Percentiles rank a stretch among this genome's conserved stretches.
Conservation (phyloP, 352 stramenopile species). For the Phytophthora lateralis region DNA sequence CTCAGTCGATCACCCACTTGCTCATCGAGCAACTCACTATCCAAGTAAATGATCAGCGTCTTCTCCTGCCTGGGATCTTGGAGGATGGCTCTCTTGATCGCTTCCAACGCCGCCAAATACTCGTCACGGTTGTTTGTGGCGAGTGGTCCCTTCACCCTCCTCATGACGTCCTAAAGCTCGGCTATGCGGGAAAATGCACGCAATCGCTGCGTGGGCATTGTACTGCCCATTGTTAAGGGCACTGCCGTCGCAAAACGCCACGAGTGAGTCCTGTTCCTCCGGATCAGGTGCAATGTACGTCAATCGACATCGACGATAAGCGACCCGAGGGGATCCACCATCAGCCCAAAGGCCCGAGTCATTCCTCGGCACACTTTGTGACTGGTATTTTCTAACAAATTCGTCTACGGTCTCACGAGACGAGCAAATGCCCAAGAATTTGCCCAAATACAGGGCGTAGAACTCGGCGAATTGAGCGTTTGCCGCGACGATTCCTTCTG, state of each 20-base stretch:
- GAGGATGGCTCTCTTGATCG: slow-evolving; percentile 17
- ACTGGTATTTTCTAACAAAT: too few relatives aligned
- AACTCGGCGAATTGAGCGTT: too few relatives aligned
- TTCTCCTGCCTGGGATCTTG: slow-evolving; percentile 16
- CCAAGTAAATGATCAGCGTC: slow-evolving; percentile 19
- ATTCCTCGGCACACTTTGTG: too few relatives aligned
- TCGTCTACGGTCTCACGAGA: too few relatives aligned
- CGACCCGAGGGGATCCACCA: too few relatives aligned
- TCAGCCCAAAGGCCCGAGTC: too few relatives aligned
- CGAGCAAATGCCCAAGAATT: too few relatives aligned
- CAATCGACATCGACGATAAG: too few relatives aligned
- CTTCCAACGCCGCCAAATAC: slow-evolving; percentile 16
- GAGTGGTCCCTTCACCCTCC: not conserved
- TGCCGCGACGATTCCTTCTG: too few relatives aligned
- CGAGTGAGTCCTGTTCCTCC: not conserved
- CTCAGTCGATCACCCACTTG: slow-evolving; percentile 24
- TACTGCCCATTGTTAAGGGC: slow-evolving; percentile 7
- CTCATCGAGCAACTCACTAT: slow-evolving; percentile 23
- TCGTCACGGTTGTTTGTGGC: slow-evolving; percentile 22
- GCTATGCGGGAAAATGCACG: slow-evolving; percentile 21
- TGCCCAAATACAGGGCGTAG: too few relatives aligned
- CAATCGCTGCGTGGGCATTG: not conserved
- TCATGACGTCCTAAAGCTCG: slow-evolving; percentile 5
- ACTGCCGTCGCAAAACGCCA: slow-evolving; percentile 22
- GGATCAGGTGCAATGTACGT: not conserved